phyloP scores from a whole-genome alignment of 306 rosid species.

The Prunus campanulata region DNA sequence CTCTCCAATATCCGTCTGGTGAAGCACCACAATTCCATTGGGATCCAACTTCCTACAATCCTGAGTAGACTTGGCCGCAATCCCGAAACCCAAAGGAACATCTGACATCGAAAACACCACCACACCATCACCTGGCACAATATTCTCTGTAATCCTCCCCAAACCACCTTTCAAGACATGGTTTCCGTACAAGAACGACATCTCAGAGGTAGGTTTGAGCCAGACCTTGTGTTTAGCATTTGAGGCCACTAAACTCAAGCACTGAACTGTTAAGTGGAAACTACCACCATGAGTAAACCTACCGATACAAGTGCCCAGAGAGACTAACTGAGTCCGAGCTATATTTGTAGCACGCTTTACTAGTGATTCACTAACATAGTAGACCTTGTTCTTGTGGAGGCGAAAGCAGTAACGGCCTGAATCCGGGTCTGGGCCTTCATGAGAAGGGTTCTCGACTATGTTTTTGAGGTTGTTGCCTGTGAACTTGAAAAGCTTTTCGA shows the following conservation, averaged over 20 bases:
- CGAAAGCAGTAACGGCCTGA: constrained; percentile 93
- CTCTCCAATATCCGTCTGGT: constrained; percentile 89
- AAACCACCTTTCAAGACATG: constrained; percentile 84
- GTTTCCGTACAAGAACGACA: constrained; percentile 78
- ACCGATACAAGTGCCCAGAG: constrained; percentile 84
- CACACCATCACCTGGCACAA: constrained; percentile 77
- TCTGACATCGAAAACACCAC: constrained; percentile 89
- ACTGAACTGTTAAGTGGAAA: constrained; percentile 76
- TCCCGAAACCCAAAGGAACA: constrained; percentile 82
- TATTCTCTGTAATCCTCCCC: constrained; percentile 81
- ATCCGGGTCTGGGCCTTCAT: constrained; percentile 71
- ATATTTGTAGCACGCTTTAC: constrained; percentile 87
- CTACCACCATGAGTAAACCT: constrained; percentile 83
- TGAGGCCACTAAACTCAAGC: constrained; percentile 54
- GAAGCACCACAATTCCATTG: constrained; percentile 78
- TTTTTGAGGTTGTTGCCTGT: constrained; percentile 85
- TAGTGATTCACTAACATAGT: constrained; percentile 71
- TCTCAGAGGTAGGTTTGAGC: constrained; percentile 88
- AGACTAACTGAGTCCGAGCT: constrained; percentile 56
- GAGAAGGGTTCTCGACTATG: constrained; percentile 79
- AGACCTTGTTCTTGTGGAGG: constrained; percentile 74
- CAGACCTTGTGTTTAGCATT: constrained; percentile 91
- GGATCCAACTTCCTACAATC: constrained; percentile 96
- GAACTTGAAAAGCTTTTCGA: constrained; percentile 86
- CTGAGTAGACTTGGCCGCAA: constrained; percentile 85